Evolutionary conservation across 441 rosid genomes (phyloP).

Genomic region (Croton setiger): DNA sequence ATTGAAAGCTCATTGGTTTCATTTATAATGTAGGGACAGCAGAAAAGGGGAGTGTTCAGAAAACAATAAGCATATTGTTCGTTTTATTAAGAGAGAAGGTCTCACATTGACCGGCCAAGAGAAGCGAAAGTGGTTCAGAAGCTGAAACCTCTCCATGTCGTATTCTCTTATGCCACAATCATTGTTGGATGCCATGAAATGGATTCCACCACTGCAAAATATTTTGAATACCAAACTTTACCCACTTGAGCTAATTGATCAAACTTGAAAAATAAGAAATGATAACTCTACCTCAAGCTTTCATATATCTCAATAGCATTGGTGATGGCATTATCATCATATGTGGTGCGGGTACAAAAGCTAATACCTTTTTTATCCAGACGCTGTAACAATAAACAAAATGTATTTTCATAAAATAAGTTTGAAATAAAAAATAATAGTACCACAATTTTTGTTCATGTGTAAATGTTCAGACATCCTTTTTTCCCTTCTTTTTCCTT

Average conservation of each 20-base stretch:
- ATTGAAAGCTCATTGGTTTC: not conserved
- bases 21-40: not conserved
- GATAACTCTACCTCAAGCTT: slow-evolving; percentile 46
- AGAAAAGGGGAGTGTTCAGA: not conserved
- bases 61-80: not conserved
- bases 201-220: slow-evolving; percentile 61
- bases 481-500: too few relatives aligned
- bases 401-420: not conserved
- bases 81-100: not conserved
- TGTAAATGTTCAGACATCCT: not conserved
- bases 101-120: slow-evolving; percentile 96
- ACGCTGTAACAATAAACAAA: slow-evolving; percentile 41
- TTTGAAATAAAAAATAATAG: not conserved
- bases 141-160: slow-evolving; percentile 86
- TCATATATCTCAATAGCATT: slow-evolving; percentile 86
- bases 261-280: slow-evolving; percentile 12
- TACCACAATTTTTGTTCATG: not conserved
- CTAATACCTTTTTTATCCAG: slow-evolving; percentile 74
- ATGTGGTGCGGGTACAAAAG: slow-evolving; percentile 78
- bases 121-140: slow-evolving; percentile 57
- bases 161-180: slow-evolving; percentile 80
- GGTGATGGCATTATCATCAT: slow-evolving; percentile 82
- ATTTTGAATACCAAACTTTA: not conserved
- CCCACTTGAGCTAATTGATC: not conserved
- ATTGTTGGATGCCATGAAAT: slow-evolving; percentile 87